Evolutionary conservation across 1,284 basidiomycete genomes (phyloP), one percentile per base, ranked within the genome.

Genomic region (Xanthoconium separans): DNA sequence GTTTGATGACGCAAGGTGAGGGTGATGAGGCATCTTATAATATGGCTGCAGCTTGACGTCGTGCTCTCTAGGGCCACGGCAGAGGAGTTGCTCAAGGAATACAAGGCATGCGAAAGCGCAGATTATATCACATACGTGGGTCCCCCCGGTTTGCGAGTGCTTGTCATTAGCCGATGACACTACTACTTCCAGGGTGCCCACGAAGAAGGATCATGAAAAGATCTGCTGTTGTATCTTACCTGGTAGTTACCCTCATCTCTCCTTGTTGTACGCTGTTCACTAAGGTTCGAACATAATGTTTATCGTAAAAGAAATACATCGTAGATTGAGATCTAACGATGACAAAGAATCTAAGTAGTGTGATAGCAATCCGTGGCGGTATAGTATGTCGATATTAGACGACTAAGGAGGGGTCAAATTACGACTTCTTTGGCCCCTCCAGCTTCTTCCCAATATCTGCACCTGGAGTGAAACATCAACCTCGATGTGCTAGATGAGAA

Each of bases 1-100:
- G 73, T 98, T 98, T 73, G 93, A 98, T 65, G 93, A 96, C 73
- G 91, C 95, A 22, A 81, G 91, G 91, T 91, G 64, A 49, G 76
- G 42, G 50, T 12, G 33, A 18, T 61, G 29, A 6, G 6, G 8
- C 44, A 16, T 49, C 22, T 52, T 15, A n/a, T n/a, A n/a, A n/a
- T 51, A 44, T 13, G 45, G 37, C 45, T 22, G 42, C 6, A 1
- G 40, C 12, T 47, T 37, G 50, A 45, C 51, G 54, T 42, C 40
- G 15, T 43, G 47, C 15, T 40, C 33, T 40, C 33, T 61, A 93
- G 91, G 47, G 89, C 88, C 3, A 92, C 90, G 15, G 92, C 91
- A 15, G 87, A 91, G 53, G 91, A 94, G 63, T 74, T 95, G 20
- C 74, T 94, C 57, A 91, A 93, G 61, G 93, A 96, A 68, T 96